Base-by-base conservation (phyloP, 192 early-diverging fungal species). In the Backusella luteola region DNA sequence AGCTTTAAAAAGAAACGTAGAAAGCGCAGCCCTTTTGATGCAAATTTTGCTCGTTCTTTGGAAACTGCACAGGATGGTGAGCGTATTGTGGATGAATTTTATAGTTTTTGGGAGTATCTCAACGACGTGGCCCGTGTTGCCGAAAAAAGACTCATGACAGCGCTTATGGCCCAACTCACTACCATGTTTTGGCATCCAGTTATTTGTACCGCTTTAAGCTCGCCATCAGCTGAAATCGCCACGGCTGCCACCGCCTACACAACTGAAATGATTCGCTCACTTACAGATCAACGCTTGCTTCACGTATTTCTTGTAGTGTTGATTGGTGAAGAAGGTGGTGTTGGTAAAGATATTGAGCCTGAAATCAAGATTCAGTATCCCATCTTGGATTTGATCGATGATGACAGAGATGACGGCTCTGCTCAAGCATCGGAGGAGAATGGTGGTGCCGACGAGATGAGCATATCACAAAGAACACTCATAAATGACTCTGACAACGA, bases 141-240 rank as follows among this genome's bases (percentile, higher is more conserved):
- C 4, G 77, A 83, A 42, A 79, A 79, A 21, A 76, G 82, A 49
- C 49, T 83, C 19, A 83, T 78, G 67, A 79, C 78, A 19, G 76
- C 79, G 3, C 68, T 83, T 0, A 80, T 76, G 67, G 78, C 82
- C 0, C 82, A 83, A 35, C 71, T 83, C 4, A 83, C 82, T 1
- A 83, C 82, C 36, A 74, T 71, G 35, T 77, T 83, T 29, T 83
- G 82, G 82, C 82, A 83, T 72, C 82, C 82, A 23, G 73, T 77
- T 1, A 59, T 83, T 0, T 83, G 82, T 38, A 77, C 78, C 6
- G 75, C 82, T 1, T 73, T 83, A 1, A 75, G 75, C 29, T 80
- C 78, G 4, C 75, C 75, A n/a, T 79, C 75, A 2, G 66, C 69
- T 21, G 82, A 83, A 17, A 36, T 69, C 1, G 82, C 78, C 1